Evolutionary conservation across 129 eudicot species (phyloP), one percentile per base, ranked within the genome.

Genomic region (Oenanthe sinensis): DNA sequence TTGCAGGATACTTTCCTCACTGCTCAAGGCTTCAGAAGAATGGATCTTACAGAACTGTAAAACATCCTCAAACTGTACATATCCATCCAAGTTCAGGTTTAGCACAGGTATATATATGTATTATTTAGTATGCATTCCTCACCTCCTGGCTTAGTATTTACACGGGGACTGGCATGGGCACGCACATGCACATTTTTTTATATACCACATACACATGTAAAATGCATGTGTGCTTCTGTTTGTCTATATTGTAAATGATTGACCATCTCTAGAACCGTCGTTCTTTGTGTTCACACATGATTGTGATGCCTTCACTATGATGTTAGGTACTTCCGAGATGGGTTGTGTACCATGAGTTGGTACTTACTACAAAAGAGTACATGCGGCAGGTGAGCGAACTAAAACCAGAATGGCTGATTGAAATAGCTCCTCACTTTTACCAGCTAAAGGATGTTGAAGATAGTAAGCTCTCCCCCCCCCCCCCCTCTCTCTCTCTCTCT

Each of bases 31-130:
- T 92, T 83, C 98, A 95, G 78, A 95, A 95, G 83, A 92, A 85
- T 69, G 98, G 98, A 70, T 83, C 96, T 30, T 95, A 95, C 78
- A 85, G 96, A 68, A 95, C 97, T 13, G 92, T 95, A 22, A 95
- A 95, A 81, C 96, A 88, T 84, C 96, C 96, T 19, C 98, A 91
- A 83, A 90, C 92, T 24, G 96, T 92, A 44, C 80, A 95, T 79
- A 90, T 95, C 69, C 98, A 95, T 78, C 98, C 98, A 28, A 95
- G 96, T 84, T 95, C 98, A 74, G 98, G 98, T 78, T 89, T 95
- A 82, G 88, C 98, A 54, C 92, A 92, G 93, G 98, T 95, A 87
- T n/a, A 52, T 52, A 30, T 15, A 47, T 77, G 22, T 46, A 68
- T 39, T 39, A 49, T 82, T 28, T 52, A 28, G 48, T 58, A 26